phyloP scores from a whole-genome alignment of 345 rosid species.

The Dipteronia sinensis region DNA sequence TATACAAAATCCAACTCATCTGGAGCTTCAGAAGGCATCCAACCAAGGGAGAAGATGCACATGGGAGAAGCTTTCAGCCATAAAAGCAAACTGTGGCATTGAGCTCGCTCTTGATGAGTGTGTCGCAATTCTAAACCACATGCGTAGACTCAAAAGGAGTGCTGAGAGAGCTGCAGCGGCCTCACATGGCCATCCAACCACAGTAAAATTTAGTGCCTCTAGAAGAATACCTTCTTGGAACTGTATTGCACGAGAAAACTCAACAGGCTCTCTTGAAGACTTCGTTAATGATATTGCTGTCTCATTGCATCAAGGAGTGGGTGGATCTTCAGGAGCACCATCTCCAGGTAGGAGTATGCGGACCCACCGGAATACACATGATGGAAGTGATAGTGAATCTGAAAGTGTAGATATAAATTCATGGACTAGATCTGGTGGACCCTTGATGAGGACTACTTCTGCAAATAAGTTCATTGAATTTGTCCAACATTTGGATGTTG shows the following conservation, averaged over 20 bases:
- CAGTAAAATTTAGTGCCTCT: conserved; percentile 73
- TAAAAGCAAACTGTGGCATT: conserved; percentile 92
- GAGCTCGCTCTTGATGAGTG: conserved; percentile 99
- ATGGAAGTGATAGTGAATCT: conserved; percentile 86
- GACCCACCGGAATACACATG: conserved; percentile 40
- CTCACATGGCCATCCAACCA: conserved; percentile 59
- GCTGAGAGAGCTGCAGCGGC: conserved; percentile 90
- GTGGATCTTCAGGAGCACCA: conserved; percentile 40
- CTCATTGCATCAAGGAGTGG: conserved; percentile 46
- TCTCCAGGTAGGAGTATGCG: conserved; percentile 49
- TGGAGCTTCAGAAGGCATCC: conserved; percentile 80
- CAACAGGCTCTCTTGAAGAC: conserved; percentile 90
- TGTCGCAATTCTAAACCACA: conserved; percentile 92
- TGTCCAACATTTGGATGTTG: conserved; percentile 66
- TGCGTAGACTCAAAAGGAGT: conserved; percentile 91
- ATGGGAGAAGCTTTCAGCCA: conserved; percentile 99
- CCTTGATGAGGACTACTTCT: conserved; percentile 92
- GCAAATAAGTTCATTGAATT: conserved; percentile 81
- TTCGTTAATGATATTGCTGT: conserved; percentile 44
- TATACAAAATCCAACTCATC: conserved; percentile 76
- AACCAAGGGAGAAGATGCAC: conserved; percentile 99
- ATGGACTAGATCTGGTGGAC: conserved; percentile 98
- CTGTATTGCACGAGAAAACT: conserved; percentile 90
- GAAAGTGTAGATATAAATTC: conserved; percentile 73
- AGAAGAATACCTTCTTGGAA: conserved; percentile 98